Evolutionary conservation across 805 yeast species (phyloP).

Genomic region (Cyberlindnera mrakii): DNA sequence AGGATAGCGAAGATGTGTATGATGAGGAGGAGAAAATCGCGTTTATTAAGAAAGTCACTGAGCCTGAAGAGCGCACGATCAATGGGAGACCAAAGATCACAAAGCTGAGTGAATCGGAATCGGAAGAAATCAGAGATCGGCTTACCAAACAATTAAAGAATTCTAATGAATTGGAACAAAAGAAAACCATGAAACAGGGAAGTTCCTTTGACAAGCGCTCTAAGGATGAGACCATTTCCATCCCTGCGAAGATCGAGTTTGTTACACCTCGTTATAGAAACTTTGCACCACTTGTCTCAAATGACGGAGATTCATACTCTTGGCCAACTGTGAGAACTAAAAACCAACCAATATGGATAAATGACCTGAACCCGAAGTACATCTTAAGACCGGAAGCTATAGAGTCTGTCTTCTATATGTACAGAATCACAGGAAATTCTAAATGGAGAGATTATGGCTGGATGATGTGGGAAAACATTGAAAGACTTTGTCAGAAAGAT

Average conservation of each 20-base stretch:
- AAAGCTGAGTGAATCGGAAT: background rate
- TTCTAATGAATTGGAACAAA: background rate
- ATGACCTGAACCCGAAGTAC: constrained; percentile 31
- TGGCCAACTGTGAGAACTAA: constrained; percentile 11
- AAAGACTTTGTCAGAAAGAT: constrained; percentile 25
- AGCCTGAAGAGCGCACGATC: background rate
- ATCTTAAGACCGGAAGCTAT: constrained; percentile 56
- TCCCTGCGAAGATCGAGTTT: background rate
- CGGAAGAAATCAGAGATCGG: background rate
- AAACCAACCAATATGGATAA: constrained; percentile 27
- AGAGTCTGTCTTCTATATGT: constrained; percentile 54
- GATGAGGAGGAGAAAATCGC: constrained; percentile 12
- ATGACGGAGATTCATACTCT: constrained; percentile 5
- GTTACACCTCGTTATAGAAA: background rate
- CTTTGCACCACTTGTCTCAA: constrained; percentile 2
- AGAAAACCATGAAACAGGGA: background rate
- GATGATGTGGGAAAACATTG: constrained; percentile 36
- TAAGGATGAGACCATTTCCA: background rate
- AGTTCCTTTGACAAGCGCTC: background rate
- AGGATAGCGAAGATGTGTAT: constrained; percentile 18
- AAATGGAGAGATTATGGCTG: constrained; percentile 53
- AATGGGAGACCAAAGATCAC: background rate
- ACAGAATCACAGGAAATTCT: constrained; percentile 53
- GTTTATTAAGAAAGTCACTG: background rate
- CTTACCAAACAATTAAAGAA: background rate